A percentile compares a stretch with the other conserved stretches of the same genome.
These are phyloP conservation scores for Geotrichum klebahnii DNA, from an alignment of 1,139 yeast genomes.

Conservation along the genomic window DNA sequence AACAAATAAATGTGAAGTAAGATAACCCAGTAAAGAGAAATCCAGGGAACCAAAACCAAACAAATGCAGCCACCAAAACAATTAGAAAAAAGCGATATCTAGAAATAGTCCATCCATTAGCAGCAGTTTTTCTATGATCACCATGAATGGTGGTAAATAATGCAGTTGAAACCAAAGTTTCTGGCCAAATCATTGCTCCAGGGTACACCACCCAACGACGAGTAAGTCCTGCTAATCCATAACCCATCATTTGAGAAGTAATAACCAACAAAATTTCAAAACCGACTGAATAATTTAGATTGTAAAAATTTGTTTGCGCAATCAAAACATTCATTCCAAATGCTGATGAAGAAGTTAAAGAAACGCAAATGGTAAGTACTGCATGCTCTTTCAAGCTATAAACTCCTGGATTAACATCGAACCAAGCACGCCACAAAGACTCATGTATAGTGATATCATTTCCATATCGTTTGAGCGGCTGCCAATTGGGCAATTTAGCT, in stretches of 20 bases:
- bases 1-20: conserved; percentile 34
- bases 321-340: conserved; percentile 48
- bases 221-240: conserved; percentile 52
- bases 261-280: conserved; percentile 38
- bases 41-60: conserved; percentile 49
- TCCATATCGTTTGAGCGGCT: conserved; percentile 38
- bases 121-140: conserved; percentile 49
- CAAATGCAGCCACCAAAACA: conserved; percentile 39
- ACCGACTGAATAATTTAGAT: conserved; percentile 50
- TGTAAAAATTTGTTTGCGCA: conserved; percentile 43
- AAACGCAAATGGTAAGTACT: conserved; percentile 52
- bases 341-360: conserved; percentile 47
- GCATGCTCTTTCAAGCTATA: conserved; percentile 53
- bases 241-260: conserved; percentile 21
- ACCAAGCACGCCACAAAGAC: conserved; percentile 23
- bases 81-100: conserved; percentile 41
- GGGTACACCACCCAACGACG: conserved; percentile 50
- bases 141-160: conserved; percentile 29
- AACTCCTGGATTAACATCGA: conserved; percentile 54
- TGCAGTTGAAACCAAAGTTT: conserved; percentile 34
- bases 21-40: conserved; percentile 45
- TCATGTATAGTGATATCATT: conserved; percentile 38
- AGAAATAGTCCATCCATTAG: conserved; percentile 43
- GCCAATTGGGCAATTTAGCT: conserved; percentile 33
- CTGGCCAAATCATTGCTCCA: conserved; percentile 52